A percentile compares a stretch with the other conserved stretches of the same genome.
These are phyloP conservation scores for Aspergillus egyptiacus DNA, from an alignment of 495 filamentous ascomycete species.

Conservation along the genomic window DNA sequence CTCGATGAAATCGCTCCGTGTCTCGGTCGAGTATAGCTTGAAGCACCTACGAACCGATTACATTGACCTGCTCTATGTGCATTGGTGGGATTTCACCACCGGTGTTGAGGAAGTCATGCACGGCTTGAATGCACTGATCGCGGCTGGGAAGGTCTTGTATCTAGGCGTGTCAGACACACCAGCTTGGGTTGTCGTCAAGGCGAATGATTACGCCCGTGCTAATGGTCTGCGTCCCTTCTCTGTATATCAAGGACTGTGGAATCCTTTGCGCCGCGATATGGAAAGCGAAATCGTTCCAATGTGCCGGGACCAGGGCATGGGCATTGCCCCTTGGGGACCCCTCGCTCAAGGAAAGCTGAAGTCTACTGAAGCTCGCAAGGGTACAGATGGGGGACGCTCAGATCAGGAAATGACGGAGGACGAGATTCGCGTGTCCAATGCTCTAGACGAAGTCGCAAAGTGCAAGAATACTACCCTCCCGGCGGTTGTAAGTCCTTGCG, in stretches of 20 bases:
- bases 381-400: not conserved
- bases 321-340: slow-evolving; percentile 47
- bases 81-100: slow-evolving; percentile 54
- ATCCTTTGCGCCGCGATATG: slow-evolving; percentile 45
- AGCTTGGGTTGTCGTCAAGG: slow-evolving; percentile 56
- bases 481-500: slow-evolving; percentile 8
- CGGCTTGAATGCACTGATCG: slow-evolving; percentile 50
- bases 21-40: slow-evolving; percentile 50
- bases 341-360: slow-evolving; percentile 51
- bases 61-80: slow-evolving; percentile 60
- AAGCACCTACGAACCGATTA: slow-evolving; percentile 59
- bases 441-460: slow-evolving; percentile 9
- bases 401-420: slow-evolving; percentile 6
- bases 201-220: slow-evolving; percentile 54
- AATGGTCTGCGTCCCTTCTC: slow-evolving; percentile 57
- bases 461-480: slow-evolving; percentile 9
- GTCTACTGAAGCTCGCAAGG: slow-evolving; percentile 26
- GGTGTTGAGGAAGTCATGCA: slow-evolving; percentile 59
- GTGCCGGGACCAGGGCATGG: slow-evolving; percentile 53
- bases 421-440: slow-evolving; percentile 13
- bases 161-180: slow-evolving; percentile 58
- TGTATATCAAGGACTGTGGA: slow-evolving; percentile 64
- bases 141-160: slow-evolving; percentile 56
- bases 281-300: slow-evolving; percentile 56
- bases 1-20: slow-evolving; percentile 44